phyloP scores from a whole-genome alignment of 2,329 filamentous ascomycete species.

The Fusarium sp. region DNA sequence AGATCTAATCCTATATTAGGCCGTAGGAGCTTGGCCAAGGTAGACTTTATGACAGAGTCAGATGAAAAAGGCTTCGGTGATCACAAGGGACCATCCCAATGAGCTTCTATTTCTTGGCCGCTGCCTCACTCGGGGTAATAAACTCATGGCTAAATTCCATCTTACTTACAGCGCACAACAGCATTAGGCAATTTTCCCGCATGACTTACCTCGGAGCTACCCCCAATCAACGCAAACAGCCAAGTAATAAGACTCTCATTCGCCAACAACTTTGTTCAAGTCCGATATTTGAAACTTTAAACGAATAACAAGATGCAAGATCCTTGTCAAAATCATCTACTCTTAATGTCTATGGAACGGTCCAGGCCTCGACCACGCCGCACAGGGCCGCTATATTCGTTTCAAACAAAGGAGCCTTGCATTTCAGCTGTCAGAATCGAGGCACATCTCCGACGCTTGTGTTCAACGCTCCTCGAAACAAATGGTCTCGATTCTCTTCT shows the following conservation, averaged over 20 bases:
- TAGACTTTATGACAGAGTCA: neutral
- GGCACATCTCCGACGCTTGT: constrained; percentile 6
- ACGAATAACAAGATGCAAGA: neutral
- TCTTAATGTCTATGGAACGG: neutral
- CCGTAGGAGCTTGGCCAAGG: neutral
- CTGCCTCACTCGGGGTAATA: neutral
- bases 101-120: neutral
- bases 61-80: neutral
- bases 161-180: neutral
- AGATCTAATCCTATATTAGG: neutral
- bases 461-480: neutral
- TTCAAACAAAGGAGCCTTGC: neutral
- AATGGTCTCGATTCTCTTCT: neutral
- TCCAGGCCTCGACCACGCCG: neutral
- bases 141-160: neutral
- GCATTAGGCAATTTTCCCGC: neutral
- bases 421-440: constrained; percentile 17
- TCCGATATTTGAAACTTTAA: neutral
- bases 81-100: neutral
- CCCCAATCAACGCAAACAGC: neutral
- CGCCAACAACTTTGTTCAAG: neutral
- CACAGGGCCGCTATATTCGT: neutral
- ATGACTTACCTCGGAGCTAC: neutral
- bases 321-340: neutral
- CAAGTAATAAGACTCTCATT: neutral